Evolutionary conservation across 164 flowering plant species (phyloP).

Genomic region (Amborella trichopoda): DNA sequence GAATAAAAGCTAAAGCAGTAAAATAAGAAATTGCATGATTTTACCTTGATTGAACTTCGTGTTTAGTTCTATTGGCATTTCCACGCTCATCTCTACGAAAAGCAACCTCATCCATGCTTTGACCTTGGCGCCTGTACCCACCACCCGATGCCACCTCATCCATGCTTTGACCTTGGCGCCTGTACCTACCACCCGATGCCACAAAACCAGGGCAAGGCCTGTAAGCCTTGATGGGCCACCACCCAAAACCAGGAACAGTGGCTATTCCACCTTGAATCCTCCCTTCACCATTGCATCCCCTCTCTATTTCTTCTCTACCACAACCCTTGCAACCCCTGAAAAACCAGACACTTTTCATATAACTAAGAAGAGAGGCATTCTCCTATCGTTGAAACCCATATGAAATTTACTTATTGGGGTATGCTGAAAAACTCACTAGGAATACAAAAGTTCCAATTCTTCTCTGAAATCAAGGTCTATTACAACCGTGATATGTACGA

Average conservation of each 20-base stretch:
- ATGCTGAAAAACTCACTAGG: no score
- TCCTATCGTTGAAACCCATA: no score
- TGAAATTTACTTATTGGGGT: no score
- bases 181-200: conserved; percentile 84
- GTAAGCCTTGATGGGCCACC: conserved; percentile 99
- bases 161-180: conserved; percentile 85
- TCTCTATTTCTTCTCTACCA: conserved; percentile 70
- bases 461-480: no score
- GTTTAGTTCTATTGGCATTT: conserved; percentile 8
- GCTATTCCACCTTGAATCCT: conserved; percentile 98
- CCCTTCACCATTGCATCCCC: conserved; percentile 93
- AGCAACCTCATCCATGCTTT: conserved; percentile 95
- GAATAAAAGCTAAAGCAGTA: neutral
- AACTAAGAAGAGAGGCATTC: no score
- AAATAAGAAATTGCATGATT: neutral
- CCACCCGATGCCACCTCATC: conserved; percentile 85
- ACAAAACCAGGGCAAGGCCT: conserved; percentile 88
- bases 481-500: no score
- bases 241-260: conserved; percentile 88
- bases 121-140: conserved; percentile 61
- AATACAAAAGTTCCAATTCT: no score
- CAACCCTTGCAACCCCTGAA: conserved; percentile 65
- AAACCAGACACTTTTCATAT: no score
- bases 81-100: conserved; percentile 32
- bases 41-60: conserved; percentile 38